Evolutionary conservation across 345 rosid genomes (phyloP), one percentile per base, ranked within the genome.

Genomic region (Isatis tinctoria): DNA sequence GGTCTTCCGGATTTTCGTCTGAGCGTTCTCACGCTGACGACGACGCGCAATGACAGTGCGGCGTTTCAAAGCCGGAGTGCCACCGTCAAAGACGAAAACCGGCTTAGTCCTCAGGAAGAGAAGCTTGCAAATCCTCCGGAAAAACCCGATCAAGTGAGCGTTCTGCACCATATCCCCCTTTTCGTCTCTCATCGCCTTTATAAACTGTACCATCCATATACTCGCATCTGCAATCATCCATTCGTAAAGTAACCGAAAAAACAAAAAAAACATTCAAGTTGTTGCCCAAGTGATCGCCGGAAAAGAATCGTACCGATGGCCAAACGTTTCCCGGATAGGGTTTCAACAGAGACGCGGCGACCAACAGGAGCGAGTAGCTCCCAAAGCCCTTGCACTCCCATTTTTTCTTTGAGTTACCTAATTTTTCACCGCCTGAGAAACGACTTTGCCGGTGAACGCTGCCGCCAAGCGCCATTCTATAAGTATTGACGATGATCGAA

Each of bases 161-260:
- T 87, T 90, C 52, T 90, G 87, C 0, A 92, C 80, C 99, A 95
- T 95, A 75, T 95, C 97, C 20, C 99, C 97, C 65, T 83, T 88
- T 49, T 95, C 99, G 45, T 95, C 97, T 47, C 97, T 82, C 97
- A 95, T 95, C 8, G 99, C 99, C 81, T 92, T 95, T 84, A 95
- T 90, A 83, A 95, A 95, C 75, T 95, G 99, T 47, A 95, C 83
- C 90, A 95, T 85, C 97, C 97, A 91, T 77, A 93, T 93, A 49
- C 98, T 93, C 67, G 98, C 98, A 76, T 93, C 98, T 92, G 73
- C 17, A 67, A 61, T 39, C 67, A 6, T 3, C 8, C 33, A 32
- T 18, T 43, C 37, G 51, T 30, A 16, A 1, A 57, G 13, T 28
- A 14, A 18, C 39, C n/a, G n/a, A n/a, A n/a, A n/a, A 7, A 72